A percentile compares a stretch with the other conserved stretches of the same genome.
These are phyloP conservation scores for Globisporangium cederbergense DNA, from an alignment of 352 stramenopile genomes.

Conservation along the genomic window DNA sequence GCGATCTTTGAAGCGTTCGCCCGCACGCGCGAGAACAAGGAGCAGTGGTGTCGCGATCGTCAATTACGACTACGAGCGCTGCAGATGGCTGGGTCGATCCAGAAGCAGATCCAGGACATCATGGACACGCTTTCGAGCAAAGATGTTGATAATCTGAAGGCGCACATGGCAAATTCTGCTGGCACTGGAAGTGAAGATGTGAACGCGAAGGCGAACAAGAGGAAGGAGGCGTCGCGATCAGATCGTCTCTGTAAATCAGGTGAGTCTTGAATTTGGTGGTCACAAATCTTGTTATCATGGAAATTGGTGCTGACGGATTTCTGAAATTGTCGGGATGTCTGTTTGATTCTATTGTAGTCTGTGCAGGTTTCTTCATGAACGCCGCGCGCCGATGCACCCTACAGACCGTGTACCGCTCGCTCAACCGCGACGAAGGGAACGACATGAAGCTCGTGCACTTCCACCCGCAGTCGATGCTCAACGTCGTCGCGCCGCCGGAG, in stretches of 20 bases:
- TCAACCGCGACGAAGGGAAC: slow-evolving; percentile 17
- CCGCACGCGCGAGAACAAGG: slow-evolving; percentile 18
- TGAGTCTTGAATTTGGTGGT: slow-evolving; percentile 6
- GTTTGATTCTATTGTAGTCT: slow-evolving; percentile 21
- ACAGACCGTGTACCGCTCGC: slow-evolving; percentile 56
- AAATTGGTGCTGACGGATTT: neutral
- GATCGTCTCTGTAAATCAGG: slow-evolving; percentile 34
- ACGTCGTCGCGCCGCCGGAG: slow-evolving; percentile 39
- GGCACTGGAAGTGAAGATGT: neutral
- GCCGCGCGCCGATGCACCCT: slow-evolving; percentile 52
- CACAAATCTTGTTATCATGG: neutral
- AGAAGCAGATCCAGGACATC: slow-evolving; percentile 61
- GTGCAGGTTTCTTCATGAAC: slow-evolving; percentile 70
- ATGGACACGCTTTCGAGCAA: slow-evolving; percentile 27
- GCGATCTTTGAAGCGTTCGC: slow-evolving; percentile 46
- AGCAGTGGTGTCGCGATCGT: slow-evolving; percentile 52
- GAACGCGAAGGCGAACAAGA: neutral
- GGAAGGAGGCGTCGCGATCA: slow-evolving; percentile 17
- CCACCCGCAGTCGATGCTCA: slow-evolving; percentile 59
- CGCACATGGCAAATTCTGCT: neutral
- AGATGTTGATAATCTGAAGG: slow-evolving; percentile 27
- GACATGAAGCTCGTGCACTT: slow-evolving; percentile 56
- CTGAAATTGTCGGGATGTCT: neutral
- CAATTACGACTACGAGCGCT: slow-evolving; percentile 51
- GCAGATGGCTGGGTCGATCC: slow-evolving; percentile 46